phyloP scores from a whole-genome alignment of 352 stramenopile genomes.

The Phytophthora fragariaefolia region DNA sequence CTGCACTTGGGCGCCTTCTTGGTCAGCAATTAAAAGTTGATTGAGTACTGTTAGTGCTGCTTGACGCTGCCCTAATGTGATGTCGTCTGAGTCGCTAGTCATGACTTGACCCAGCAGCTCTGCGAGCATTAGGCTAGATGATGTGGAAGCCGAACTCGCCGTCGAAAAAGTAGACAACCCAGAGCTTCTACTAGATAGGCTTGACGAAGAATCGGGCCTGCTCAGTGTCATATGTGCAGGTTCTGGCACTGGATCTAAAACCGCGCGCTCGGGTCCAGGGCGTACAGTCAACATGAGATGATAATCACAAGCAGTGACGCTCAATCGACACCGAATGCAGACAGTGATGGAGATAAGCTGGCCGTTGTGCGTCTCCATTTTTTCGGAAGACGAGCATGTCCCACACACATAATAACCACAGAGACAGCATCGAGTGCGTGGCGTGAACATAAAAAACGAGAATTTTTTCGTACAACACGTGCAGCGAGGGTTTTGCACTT shows the following conservation, averaged over 20 bases:
- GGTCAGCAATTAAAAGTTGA: slow-evolving; percentile 25
- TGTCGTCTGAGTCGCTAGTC: slow-evolving; percentile 4
- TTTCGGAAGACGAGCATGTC: slow-evolving; percentile 20
- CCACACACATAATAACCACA: slow-evolving; percentile 39
- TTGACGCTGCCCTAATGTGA: slow-evolving; percentile 10
- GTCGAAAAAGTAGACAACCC: slow-evolving; percentile 6
- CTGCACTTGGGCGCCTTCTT: slow-evolving; percentile 21
- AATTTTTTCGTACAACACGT: slow-evolving; percentile 42
- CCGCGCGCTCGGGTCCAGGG: slow-evolving; percentile 15
- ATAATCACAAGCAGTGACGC: slow-evolving; percentile 32
- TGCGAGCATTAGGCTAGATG: slow-evolving; percentile 26
- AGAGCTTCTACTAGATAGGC: background rate
- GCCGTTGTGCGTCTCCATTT: slow-evolving; percentile 38
- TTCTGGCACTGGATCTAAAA: slow-evolving; percentile 1
- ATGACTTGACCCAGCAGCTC: slow-evolving; percentile 27
- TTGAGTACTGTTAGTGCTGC: slow-evolving; percentile 33
- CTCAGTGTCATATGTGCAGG: background rate
- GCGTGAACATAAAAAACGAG: slow-evolving; percentile 5
- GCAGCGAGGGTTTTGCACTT: slow-evolving; percentile 35
- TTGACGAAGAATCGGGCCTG: background rate
- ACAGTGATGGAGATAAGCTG: slow-evolving; percentile 28
- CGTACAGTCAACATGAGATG: slow-evolving; percentile 22
- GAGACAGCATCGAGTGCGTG: slow-evolving; percentile 34
- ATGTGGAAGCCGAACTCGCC: background rate
- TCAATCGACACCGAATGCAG: slow-evolving; percentile 28